Percentiles rank a stretch among this genome's conserved stretches.
These are phyloP conservation scores for Verticillium albo-atrum DNA, from an alignment of 2,329 filamentous ascomycete genomes.

Conservation along the genomic window DNA sequence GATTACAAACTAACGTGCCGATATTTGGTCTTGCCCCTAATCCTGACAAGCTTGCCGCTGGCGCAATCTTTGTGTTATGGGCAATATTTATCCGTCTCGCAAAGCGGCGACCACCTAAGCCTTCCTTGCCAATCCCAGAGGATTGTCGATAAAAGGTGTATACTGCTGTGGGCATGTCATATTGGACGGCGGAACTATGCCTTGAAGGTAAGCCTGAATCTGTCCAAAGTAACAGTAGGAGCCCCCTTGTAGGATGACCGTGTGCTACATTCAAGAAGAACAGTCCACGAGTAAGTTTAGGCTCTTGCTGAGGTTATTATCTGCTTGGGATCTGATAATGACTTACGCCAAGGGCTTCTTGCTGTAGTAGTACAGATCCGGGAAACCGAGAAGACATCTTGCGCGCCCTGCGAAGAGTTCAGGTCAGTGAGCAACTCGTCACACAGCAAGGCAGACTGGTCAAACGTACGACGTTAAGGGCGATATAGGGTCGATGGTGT, in stretches of 20 bases:
- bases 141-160: constrained; percentile 16
- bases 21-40: too few relatives aligned
- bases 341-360: constrained; percentile 29
- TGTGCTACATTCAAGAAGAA: constrained; percentile 19
- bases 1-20: too few relatives aligned
- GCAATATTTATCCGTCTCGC: too few relatives aligned
- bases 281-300: constrained; percentile 9
- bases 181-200: constrained; percentile 23
- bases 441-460: too few relatives aligned
- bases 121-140: not conserved
- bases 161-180: constrained; percentile 25
- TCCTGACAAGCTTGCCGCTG: too few relatives aligned
- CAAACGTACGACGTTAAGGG: constrained; percentile 26
- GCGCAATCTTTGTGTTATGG: too few relatives aligned
- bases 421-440: constrained; percentile 8
- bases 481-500: constrained; percentile 32
- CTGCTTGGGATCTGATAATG: constrained; percentile 3
- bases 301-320: constrained; percentile 3
- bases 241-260: constrained; percentile 18
- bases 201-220: constrained; percentile 30
- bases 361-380: constrained; percentile 21
- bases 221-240: constrained; percentile 29
- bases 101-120: too few relatives aligned
- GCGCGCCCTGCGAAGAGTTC: constrained; percentile 16
- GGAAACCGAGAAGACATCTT: constrained; percentile 22